Conservation (phyloP, 192 early-diverging fungal genomes). For the Backusella liffmaniae region DNA sequence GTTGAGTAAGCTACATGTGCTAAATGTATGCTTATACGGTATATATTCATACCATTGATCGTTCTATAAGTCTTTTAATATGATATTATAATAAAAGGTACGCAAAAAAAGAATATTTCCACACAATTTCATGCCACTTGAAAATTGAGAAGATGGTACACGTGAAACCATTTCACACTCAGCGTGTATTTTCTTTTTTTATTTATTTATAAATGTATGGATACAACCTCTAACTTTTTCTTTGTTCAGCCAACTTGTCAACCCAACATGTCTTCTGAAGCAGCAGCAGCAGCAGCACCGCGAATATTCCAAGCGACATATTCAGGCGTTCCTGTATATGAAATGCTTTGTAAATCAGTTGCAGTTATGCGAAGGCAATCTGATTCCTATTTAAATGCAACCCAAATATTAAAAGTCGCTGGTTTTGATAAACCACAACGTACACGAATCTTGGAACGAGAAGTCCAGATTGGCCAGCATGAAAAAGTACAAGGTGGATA, state of each 20-base stretch:
- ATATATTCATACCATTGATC: too few relatives aligned
- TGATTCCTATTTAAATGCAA: conserved; percentile 94
- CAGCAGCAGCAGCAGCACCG: not conserved
- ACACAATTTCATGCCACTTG: not conserved
- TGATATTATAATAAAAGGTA: too few relatives aligned
- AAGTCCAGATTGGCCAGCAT: conserved; percentile 80
- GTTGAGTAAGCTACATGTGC: too few relatives aligned
- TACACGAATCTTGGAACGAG: conserved; percentile 90
- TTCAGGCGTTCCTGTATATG: conserved; percentile 93
- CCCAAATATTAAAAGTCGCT: conserved; percentile 96
- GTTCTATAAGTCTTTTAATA: too few relatives aligned
- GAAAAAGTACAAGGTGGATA: conserved; percentile 98
- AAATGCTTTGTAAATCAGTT: conserved; percentile 79
- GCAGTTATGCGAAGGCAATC: conserved; percentile 74
- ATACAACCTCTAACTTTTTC: not conserved
- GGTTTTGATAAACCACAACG: conserved; percentile 88
- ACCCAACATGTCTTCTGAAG: not conserved
- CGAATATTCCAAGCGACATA: conserved; percentile 89
- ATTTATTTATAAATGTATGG: not conserved
- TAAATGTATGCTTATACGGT: too few relatives aligned
- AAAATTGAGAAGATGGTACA: not conserved
- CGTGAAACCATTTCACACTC: not conserved
- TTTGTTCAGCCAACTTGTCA: not conserved
- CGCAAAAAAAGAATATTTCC: not conserved
- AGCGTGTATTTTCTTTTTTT: not conserved